Conservation (phyloP, 257 asterid genomes). For the Catharanthus roseus region DNA sequence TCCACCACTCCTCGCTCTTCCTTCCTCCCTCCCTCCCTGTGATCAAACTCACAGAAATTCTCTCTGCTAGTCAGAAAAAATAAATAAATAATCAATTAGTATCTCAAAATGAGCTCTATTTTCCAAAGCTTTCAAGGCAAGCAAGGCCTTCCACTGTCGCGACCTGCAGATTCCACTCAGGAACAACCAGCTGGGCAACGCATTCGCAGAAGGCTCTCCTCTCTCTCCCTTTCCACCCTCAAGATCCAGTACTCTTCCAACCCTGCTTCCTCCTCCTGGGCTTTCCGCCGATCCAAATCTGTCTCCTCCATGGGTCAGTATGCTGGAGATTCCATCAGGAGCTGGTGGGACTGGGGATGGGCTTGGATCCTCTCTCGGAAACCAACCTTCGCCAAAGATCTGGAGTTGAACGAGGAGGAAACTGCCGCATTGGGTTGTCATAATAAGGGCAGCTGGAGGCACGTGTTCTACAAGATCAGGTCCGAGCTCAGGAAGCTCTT, state of each 20-base stretch:
- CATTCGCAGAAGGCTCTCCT: slow-evolving; percentile 60
- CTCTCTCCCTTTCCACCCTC: slow-evolving; percentile 41
- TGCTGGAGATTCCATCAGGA: slow-evolving; percentile 48
- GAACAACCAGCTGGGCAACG: background rate
- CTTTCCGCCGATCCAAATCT: slow-evolving; percentile 61
- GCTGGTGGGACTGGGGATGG: slow-evolving; percentile 91
- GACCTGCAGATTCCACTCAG: slow-evolving; percentile 15
- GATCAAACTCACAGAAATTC: too few species aligned
- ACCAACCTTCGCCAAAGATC: slow-evolving; percentile 69
- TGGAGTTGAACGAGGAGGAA: slow-evolving; percentile 83
- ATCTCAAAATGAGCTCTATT: slow-evolving; percentile 36
- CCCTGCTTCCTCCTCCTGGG: slow-evolving; percentile 26
- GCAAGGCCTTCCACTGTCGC: slow-evolving; percentile 58
- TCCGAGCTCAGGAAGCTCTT: slow-evolving; percentile 53
- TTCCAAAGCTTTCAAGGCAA: slow-evolving; percentile 44
- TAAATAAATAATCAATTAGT: too few species aligned
- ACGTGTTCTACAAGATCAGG: slow-evolving; percentile 60
- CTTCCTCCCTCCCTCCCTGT: background rate
- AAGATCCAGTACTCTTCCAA: slow-evolving; percentile 38
- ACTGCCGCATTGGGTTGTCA: slow-evolving; percentile 57
- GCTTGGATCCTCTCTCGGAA: slow-evolving; percentile 70
- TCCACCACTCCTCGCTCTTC: background rate
- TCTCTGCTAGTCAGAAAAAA: background rate
- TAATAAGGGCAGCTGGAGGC: slow-evolving; percentile 75
- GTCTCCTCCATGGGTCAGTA: slow-evolving; percentile 38